These are phyloP conservation scores for Ceratocystis smalleyi DNA, from an alignment of 2,329 filamentous ascomycete genomes.

Conservation along the genomic window DNA sequence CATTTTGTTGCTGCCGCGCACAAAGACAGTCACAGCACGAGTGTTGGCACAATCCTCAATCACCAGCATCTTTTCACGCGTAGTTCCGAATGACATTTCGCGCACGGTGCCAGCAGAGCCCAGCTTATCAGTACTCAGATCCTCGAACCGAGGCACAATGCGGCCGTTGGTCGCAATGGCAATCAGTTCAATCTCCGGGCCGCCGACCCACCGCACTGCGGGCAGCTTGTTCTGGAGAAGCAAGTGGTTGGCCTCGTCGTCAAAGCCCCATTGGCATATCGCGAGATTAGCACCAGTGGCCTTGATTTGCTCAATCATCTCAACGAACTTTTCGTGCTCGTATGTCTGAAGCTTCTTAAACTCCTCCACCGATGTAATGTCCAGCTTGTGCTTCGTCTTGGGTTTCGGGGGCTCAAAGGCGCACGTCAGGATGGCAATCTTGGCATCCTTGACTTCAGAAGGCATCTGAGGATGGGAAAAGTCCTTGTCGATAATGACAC, in stretches of 20 bases:
- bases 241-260: slow-evolving; percentile 96
- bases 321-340: slow-evolving; percentile 87
- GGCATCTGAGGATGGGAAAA: slow-evolving; percentile 99
- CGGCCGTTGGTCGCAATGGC: slow-evolving; percentile 96
- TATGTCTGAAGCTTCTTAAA: slow-evolving; percentile 97
- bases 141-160: slow-evolving; percentile 94
- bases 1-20: slow-evolving; percentile 99
- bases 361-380: slow-evolving; percentile 92
- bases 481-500: slow-evolving; percentile 98
- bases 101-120: slow-evolving; percentile 78
- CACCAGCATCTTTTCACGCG: slow-evolving; percentile 96
- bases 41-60: slow-evolving; percentile 99
- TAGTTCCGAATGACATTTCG: slow-evolving; percentile 94
- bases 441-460: slow-evolving; percentile 82
- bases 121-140: slow-evolving; percentile 79
- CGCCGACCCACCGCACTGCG: slow-evolving; percentile 93
- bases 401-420: slow-evolving; percentile 98
- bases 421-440: slow-evolving; percentile 93
- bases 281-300: slow-evolving; percentile 91
- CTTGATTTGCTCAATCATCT: slow-evolving; percentile 99
- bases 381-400: slow-evolving; percentile 98
- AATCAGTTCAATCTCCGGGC: slow-evolving; percentile 94
- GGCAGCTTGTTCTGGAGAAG: slow-evolving; percentile 91
- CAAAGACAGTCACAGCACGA: slow-evolving; percentile 87
- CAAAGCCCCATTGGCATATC: slow-evolving; percentile 98